Base-by-base conservation (phyloP, 2,329 filamentous ascomycete species). In the Venturia effusa region DNA sequence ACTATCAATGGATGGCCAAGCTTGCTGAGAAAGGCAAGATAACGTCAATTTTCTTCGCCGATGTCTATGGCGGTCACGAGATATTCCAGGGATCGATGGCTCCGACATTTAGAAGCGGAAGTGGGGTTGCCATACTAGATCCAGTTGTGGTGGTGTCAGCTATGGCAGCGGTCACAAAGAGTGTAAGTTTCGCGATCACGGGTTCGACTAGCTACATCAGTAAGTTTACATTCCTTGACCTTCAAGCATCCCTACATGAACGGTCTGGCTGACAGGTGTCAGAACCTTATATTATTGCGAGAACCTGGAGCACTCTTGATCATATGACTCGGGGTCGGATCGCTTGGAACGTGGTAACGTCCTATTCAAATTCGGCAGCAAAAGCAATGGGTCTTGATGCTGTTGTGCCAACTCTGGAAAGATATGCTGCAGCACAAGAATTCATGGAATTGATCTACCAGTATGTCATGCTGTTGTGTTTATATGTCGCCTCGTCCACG, bases 371-470 rank as follows among this genome's bases (percentile, higher is more conserved):
- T 34, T 63, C 61, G 22, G 48, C 61, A 8, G 61, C 61, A n/a
- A 37, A 48, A 17, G 11, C 7, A 6, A 32, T 87, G 63, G 84
- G 84, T 0, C 69, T 85, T 1, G 81, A 85, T 17, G 80, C 72
- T 3, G 80, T 81, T 0, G 82, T 84, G 37, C 80, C 84, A 64
- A 84, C 87, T 67, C 84, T 87, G 45, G 79, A 86, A 69, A 77
- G 84, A 34, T 87, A 87, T 66, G 76, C 74, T 0, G 81, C 84
- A 67, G 84, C 84, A 0, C 83, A 87, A 63, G 84, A 87, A 67
- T 87, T 86, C 67, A 72, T 87, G 32, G 72, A 78, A 0, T 80
- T 87, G 0, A 71, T 87, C 3, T 88, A 78, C 63, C 79, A 80
- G 51, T 57, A 17, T 5, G 51, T 57, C 7, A 57, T 8, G 5